Base-by-base conservation (phyloP, 352 stramenopile genomes). In the Thalassiosira exigua region DNA sequence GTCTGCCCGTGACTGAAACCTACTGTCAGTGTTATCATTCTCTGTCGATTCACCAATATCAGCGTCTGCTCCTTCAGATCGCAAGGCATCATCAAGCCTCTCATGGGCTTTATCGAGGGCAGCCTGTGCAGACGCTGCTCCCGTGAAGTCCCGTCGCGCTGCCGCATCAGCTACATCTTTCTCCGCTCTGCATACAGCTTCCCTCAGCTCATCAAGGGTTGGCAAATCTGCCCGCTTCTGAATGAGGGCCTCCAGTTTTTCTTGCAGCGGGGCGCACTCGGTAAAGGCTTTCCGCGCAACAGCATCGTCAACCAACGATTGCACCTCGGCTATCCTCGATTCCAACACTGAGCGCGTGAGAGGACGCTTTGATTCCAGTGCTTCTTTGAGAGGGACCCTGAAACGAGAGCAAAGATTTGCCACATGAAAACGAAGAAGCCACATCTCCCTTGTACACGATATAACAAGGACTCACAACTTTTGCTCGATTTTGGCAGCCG, bases 201-300 rank as follows among this genome's bases (percentile, higher is more conserved):
- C 68, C 56, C 85, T 81, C 7, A 94, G 59, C 59, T 95, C 90
- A 4, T 90, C 79, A n/a, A 91, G 64, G 26, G 84, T 93, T 59
- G 88, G 88, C 17, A 90, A 72, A 59, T 92, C 79, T 21, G 52
- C 58, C 22, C 87, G 64, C 66, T 88, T 89, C 27, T 72, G 60
- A 12, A 86, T 76, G 0, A 93, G 57, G n/a, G 56, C 66, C 51
- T 95, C 84, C 14, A 95, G 32, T 65, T 90, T 79, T 42, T 83
- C 68, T 82, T 94, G 83, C 3, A 93, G 59, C 51, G 84, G 85
- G 56, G 69, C 82, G 48, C 86, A 92, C 51, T 88, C 85, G 26
- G 53, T 51, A 56, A 90, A 95, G 21, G 72, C 71, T 79, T 92
- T 93, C 22, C 71, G 76, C 46, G 79, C 54, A 26, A 94, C 39